Percentiles rank a stretch among this genome's conserved stretches.
Conservation (phyloP, 2,329 filamentous ascomycete species). For the Trichoderma hamatum region DNA sequence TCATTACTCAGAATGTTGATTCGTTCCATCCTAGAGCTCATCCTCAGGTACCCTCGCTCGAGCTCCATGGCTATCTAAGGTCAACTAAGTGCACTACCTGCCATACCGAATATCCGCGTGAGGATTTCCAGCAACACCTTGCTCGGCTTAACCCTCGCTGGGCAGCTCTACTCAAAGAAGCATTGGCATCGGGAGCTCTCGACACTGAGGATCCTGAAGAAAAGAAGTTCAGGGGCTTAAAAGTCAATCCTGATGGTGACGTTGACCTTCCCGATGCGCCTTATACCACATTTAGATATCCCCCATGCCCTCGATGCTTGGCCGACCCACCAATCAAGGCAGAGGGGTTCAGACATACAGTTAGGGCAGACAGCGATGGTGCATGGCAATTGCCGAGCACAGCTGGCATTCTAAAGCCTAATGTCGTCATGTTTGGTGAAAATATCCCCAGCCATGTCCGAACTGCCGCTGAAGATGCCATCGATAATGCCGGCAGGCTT, state of each 20-base stretch:
- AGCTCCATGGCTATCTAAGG: slow-evolving; percentile 89
- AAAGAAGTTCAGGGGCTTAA: slow-evolving; percentile 68
- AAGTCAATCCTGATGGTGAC: slow-evolving; percentile 91
- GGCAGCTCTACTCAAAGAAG: slow-evolving; percentile 73
- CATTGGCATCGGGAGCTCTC: slow-evolving; percentile 73
- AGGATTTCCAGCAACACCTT: slow-evolving; percentile 75
- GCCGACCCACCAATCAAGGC: slow-evolving; percentile 58
- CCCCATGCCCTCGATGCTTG: slow-evolving; percentile 82
- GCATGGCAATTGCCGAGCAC: slow-evolving; percentile 70
- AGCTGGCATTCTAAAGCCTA: slow-evolving; percentile 85
- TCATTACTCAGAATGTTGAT: slow-evolving; percentile 97
- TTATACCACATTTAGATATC: slow-evolving; percentile 89
- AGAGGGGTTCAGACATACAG: slow-evolving; percentile 58
- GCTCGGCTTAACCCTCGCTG: slow-evolving; percentile 82
- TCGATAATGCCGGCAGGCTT: slow-evolving; percentile 75
- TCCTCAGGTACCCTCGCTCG: slow-evolving; percentile 72
- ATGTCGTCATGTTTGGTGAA: slow-evolving; percentile 96
- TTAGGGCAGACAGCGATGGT: slow-evolving; percentile 77
- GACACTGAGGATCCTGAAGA: slow-evolving; percentile 75
- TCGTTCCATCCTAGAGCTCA: slow-evolving; percentile 85
- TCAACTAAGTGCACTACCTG: slow-evolving; percentile 82
- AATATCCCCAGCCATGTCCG: slow-evolving; percentile 74
- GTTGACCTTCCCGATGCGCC: slow-evolving; percentile 85
- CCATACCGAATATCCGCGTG: slow-evolving; percentile 68
- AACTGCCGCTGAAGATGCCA: slow-evolving; percentile 72